Evolutionary conservation across 768 basidiomycete species (phyloP), one percentile per base, ranked within the genome.

Genomic region (Mycena leptocephala): DNA sequence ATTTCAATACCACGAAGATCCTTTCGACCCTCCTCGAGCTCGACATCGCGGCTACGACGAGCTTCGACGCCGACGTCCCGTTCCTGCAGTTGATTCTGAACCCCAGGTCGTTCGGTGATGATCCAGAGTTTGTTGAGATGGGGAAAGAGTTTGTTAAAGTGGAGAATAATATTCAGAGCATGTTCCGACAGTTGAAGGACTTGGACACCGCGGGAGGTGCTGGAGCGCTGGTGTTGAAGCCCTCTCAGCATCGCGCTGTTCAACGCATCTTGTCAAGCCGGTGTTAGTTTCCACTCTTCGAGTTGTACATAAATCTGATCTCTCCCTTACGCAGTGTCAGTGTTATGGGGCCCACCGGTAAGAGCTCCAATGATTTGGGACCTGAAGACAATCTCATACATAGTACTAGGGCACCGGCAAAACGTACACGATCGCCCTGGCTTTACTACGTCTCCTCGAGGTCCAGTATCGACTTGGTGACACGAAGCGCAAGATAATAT

Each of bases 291-390:
- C 6, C 37, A n/a, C 5, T 37, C 10, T 14, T 48, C 30, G 1
- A n/a, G 4, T 53, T 28, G 1, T 10, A 22, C 28, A 14, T 5
- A 24, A 46, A 56, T n/a, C 59, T 76, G 24, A 73, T 32, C 33
- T 32, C 18, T 14, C 18, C 2, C 5, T 32, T 16, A 16, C 20
- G 22, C 24, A 78, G 77, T 91, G 6, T 86, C 87, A 16, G 88
- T 90, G 1, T 84, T 90, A 22, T 90, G 89, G 89, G 90, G 89
- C 13, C 90, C 90, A 37, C 90, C 90, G 87, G 89, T 87, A 76
- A 51, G 83, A 53, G 26, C 24, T 53, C 46, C 26, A 1, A n/a
- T 64, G 39, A 32, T 46, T 48, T 10, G 71, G 46, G 14, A 14
- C n/a, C 30, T 22, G 26, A 37, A 58, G 51, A 53, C 22, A 55